Evolutionary conservation across 2,329 filamentous ascomycete species (phyloP).

Genomic region (Magnaporthales sp.): DNA sequence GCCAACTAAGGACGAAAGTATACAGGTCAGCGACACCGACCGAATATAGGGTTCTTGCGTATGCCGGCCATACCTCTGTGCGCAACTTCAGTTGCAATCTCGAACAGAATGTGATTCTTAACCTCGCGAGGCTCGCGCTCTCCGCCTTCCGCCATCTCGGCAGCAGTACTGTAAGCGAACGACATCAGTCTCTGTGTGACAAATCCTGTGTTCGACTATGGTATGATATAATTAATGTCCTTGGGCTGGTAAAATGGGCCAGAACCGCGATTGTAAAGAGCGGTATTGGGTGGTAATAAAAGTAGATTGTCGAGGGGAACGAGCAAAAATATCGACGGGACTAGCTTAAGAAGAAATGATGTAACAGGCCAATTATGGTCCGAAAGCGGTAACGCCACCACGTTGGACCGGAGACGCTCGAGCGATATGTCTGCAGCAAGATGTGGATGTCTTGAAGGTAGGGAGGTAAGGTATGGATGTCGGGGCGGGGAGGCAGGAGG

Average conservation of each 20-base stretch:
- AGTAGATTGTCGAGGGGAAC: not conserved
- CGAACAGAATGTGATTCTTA: conserved; percentile 92
- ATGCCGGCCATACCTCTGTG: conserved; percentile 64
- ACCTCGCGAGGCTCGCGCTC: conserved; percentile 57
- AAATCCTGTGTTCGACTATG: not conserved
- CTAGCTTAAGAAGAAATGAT: not conserved
- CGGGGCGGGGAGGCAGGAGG: not conserved
- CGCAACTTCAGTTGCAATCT: conserved; percentile 93
- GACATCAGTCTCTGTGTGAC: conserved; percentile 3
- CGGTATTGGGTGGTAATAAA: not conserved
- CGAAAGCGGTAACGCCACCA: not conserved
- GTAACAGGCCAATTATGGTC: not conserved
- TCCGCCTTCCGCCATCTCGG: conserved; percentile 36
- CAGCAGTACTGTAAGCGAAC: conserved; percentile 4
- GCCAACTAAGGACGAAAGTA: conserved; percentile 56
- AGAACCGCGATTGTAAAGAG: not conserved
- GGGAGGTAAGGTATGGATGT: not conserved
- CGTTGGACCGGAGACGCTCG: not conserved
- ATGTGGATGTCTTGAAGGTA: not conserved
- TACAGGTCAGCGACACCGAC: not conserved
- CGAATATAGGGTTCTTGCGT: not conserved
- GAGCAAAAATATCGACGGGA: not conserved
- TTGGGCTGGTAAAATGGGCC: not conserved
- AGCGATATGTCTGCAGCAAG: not conserved
- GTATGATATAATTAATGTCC: not conserved